Evolutionary conservation across 2,329 filamentous ascomycete species (phyloP), one percentile per base, ranked within the genome.

Genomic region (Huntiella bhutanensis): DNA sequence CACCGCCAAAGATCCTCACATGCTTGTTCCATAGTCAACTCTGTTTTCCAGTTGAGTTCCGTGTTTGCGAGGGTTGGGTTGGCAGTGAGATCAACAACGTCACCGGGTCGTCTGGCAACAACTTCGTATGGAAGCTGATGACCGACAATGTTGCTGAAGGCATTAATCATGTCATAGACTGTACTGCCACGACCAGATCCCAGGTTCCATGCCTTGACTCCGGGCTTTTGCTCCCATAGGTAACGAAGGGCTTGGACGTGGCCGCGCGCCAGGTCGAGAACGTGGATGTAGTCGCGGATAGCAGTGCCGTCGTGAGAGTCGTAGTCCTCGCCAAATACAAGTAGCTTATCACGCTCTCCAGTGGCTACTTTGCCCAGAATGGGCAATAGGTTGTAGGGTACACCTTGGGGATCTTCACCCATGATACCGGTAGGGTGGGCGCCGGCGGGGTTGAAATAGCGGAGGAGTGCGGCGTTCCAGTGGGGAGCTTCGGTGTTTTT

Each of bases 231-330:
- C 53, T 82, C 72, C 55, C 82, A 81, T 43, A 95, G 79, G 66
- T 92, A 84, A 66, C 91, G 86, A 55, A 98, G 79, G 16, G 92
- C 91, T 50, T 83, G 75, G 49, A 94, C 68, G 62, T 95, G 87
- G 51, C 87, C 87, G 52, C 74, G 74, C 40, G 87, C 83, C 17
- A 95, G 77, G 58, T 95, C 87, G 52, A 93, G 72, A 49, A 95
- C 84, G 69, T 95, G 87, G 63, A 98, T 95, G 71, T 98, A 98
- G 67, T 98, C 91, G 55, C 91, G 82, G 61, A 95, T 94, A 52
- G 85, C 84, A 45, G 87, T 95, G 53, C 87, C 87, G 60, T 95
- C 87, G 55, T 78, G 80, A 45, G 86, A 94, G 32, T 70, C 60
- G 68, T 98, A 98, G 69, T 98, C 87, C 54, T 94, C 81, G 52